phyloP scores from a whole-genome alignment of 1,284 basidiomycete species.

The Ganoderma lingzhi region DNA sequence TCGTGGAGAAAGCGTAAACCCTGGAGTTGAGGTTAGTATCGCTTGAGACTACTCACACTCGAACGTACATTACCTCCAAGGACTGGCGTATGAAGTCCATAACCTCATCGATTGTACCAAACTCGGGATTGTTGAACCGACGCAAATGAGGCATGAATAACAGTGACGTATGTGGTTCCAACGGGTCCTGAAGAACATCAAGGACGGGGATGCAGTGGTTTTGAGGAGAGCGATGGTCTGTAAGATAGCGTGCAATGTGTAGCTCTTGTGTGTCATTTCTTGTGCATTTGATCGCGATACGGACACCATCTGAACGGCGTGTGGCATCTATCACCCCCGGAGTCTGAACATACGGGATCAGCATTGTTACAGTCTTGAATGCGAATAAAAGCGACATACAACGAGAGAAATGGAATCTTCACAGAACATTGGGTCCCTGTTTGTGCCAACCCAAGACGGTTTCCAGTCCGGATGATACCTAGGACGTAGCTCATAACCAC shows the following conservation, averaged over 20 bases:
- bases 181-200: conserved; percentile 30
- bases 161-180: conserved; percentile 15
- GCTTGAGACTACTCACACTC: neutral
- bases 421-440: conserved; percentile 10
- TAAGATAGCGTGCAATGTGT: conserved; percentile 22
- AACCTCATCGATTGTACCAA: conserved; percentile 35
- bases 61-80: conserved; percentile 32
- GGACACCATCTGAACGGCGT: conserved; percentile 24
- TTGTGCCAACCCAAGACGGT: conserved; percentile 21
- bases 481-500: conserved; percentile 23
- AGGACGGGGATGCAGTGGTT: conserved; percentile 36
- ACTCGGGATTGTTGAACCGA: conserved; percentile 34
- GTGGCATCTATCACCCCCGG: conserved; percentile 35
- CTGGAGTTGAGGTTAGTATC: conserved; percentile 17
- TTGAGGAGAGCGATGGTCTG: conserved; percentile 9
- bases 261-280: conserved; percentile 20
- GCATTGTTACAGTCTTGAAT: neutral
- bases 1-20: conserved; percentile 39
- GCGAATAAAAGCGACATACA: neutral
- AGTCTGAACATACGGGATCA: conserved; percentile 6
- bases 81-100: conserved; percentile 40
- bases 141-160: conserved; percentile 41
- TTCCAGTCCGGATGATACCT: conserved; percentile 9
- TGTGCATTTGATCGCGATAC: conserved; percentile 35
- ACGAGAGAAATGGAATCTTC: conserved; percentile 17